Evolutionary conservation across 148 eudicot species (phyloP), one percentile per base, ranked within the genome.

Genomic region (Cornus kousa): DNA sequence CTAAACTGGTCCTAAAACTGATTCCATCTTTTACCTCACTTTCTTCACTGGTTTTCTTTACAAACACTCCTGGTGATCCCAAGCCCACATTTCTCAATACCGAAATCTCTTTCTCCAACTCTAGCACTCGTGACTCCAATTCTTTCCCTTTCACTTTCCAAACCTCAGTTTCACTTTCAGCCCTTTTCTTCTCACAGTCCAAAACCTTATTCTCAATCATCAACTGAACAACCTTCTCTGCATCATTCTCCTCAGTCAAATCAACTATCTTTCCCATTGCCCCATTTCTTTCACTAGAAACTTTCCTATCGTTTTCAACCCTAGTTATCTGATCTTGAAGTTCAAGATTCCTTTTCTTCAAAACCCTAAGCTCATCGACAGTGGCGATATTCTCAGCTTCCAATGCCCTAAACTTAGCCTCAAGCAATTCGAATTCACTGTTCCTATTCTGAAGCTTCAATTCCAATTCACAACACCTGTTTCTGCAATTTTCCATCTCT

Each of bases 161-260:
- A 50, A 33, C 70, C 70, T 82, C 89, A n/a, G 77, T 83, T 68
- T 84, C 85, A 22, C 64, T 80, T 76, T 90, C 79, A 50, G 87
- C 90, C 46, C 53, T 46, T 22, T 46, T 79, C 83, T 87, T 93
- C 82, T 90, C 92, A 80, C 84, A 88, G 62, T 85, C 84, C 89
- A 87, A 84, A 77, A 84, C 91, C 33, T 76, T 83, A 80, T 87
- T 90, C 82, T 85, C 93, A 71, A 80, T 79, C 89, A 88, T 87
- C 88, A 90, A 80, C 55, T 87, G 80, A 43, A 62, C 67, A 75
- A 91, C 55, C 80, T 73, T 76, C 22, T 77, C 84, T 66, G 71
- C 81, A 28, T 85, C 88, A 22, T 67, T 85, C 64, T 73, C 87
- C 68, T 62, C 67, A 13, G 57, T 67, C 73, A 72, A 43, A 70